phyloP scores from a whole-genome alignment of 768 basidiomycete species.

The Tricholoma bakamatsutake region DNA sequence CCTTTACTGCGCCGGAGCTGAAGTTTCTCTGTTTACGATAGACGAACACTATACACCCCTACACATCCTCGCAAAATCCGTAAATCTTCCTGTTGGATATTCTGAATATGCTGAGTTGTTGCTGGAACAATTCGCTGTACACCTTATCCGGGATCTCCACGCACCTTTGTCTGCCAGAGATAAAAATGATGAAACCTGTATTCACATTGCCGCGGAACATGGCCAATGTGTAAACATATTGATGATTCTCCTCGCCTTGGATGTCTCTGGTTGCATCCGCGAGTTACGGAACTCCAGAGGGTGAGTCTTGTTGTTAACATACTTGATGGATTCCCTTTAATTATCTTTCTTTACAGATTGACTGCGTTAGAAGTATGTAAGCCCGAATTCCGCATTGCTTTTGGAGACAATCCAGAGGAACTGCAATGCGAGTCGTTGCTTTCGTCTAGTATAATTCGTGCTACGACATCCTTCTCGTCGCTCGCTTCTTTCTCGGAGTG shows the following conservation, averaged over 20 bases:
- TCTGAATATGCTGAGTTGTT: no score
- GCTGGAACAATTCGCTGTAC: slow-evolving; percentile 55
- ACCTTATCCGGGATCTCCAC: slow-evolving; percentile 64
- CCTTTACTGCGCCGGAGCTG: slow-evolving; percentile 72
- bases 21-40: slow-evolving; percentile 62
- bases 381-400: slow-evolving; percentile 59
- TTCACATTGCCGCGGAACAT: slow-evolving; percentile 75
- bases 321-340: slow-evolving; percentile 1
- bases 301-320: slow-evolving; percentile 32
- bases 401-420: slow-evolving; percentile 44
- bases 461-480: slow-evolving; percentile 42
- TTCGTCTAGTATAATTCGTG: slow-evolving; percentile 51
- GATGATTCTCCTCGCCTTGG: slow-evolving; percentile 59
- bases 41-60: slow-evolving; percentile 61
- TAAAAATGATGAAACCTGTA: slow-evolving; percentile 66
- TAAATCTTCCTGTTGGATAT: slow-evolving; percentile 25
- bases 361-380: slow-evolving; percentile 65
- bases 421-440: slow-evolving; percentile 47
- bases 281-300: slow-evolving; percentile 67
- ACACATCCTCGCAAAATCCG: slow-evolving; percentile 53
- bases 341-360: slow-evolving; percentile 40
- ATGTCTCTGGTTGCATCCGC: slow-evolving; percentile 47
- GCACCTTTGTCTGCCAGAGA: slow-evolving; percentile 65
- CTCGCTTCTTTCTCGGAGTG: slow-evolving; percentile 41
- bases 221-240: slow-evolving; percentile 62